A percentile compares a stretch with the other conserved stretches of the same genome.
These are phyloP conservation scores for Avena eriantha DNA, from an alignment of 176 grass and related monocot genomes.

Conservation along the genomic window DNA sequence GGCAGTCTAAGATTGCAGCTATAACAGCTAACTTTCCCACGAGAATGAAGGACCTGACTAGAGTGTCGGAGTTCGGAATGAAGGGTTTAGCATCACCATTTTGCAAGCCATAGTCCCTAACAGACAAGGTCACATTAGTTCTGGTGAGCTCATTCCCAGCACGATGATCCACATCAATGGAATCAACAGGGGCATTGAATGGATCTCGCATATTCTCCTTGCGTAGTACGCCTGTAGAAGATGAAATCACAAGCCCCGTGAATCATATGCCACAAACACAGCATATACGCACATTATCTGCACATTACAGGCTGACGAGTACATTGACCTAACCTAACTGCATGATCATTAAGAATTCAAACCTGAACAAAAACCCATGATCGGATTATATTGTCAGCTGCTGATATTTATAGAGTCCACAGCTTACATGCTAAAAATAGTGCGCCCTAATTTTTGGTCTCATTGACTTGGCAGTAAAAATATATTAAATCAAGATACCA, in stretches of 20 bases:
- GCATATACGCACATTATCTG: neutral
- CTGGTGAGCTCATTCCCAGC: constrained; percentile 45
- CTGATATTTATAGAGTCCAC: neutral
- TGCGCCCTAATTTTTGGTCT: neutral
- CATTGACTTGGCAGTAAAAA: neutral
- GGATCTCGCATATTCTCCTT: constrained; percentile 70
- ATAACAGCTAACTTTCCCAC: constrained; percentile 31
- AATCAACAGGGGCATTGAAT: constrained; percentile 55
- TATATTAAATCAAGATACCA: no score
- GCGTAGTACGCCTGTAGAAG: constrained; percentile 39
- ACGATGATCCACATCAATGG: constrained; percentile 37
- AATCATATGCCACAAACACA: constrained; percentile 11
- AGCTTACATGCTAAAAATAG: neutral
- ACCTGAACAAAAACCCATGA: neutral
- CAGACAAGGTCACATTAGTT: constrained; percentile 22
- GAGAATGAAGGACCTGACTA: constrained; percentile 64
- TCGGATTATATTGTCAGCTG: neutral
- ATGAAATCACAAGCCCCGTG: neutral
- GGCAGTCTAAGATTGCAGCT: constrained; percentile 23
- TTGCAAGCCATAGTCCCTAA: constrained; percentile 49
- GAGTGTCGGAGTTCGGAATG: constrained; percentile 55
- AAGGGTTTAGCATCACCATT: constrained; percentile 54
- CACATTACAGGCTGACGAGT: neutral
- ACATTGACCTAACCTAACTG: neutral
- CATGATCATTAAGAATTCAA: neutral